Evolutionary conservation across 768 basidiomycete species (phyloP).

Genomic region (Trametes meyenii): DNA sequence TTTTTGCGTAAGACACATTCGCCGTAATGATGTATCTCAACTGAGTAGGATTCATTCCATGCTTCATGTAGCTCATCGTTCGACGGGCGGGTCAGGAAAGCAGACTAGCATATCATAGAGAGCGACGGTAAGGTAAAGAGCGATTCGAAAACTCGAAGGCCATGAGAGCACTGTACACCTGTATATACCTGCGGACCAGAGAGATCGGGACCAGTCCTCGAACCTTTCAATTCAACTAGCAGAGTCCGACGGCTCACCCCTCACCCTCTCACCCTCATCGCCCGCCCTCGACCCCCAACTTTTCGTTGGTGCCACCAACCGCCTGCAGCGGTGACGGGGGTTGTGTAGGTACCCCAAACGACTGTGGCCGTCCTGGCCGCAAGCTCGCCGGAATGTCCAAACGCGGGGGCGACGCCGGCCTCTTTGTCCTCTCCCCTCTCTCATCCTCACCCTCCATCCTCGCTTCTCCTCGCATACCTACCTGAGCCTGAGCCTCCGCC

Average conservation of each 20-base stretch:
- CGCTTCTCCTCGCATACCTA: background rate
- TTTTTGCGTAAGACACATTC: too few relatives aligned
- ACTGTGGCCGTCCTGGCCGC: constrained; percentile 9
- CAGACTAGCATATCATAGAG: background rate
- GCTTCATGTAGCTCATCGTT: too few relatives aligned
- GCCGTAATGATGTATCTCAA: too few relatives aligned
- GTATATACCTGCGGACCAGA: background rate
- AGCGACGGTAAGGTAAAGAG: background rate
- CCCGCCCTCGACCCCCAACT: background rate
- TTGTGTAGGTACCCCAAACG: background rate
- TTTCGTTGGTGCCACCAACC: background rate
- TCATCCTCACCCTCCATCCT: background rate
- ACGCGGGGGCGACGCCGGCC: constrained; percentile 8
- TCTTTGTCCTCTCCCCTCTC: background rate
- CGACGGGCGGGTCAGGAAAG: too few relatives aligned
- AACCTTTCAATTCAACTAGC: too few relatives aligned
- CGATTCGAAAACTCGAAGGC: background rate
- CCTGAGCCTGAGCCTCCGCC: too few relatives aligned
- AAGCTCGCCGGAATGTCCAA: constrained; percentile 10
- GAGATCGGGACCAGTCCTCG: too few relatives aligned
- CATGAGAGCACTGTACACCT: background rate
- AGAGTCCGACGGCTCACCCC: too few relatives aligned
- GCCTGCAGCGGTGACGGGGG: background rate
- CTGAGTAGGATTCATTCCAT: too few relatives aligned
- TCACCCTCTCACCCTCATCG: background rate